A percentile compares a stretch with the other conserved stretches of the same genome.
Evolutionary conservation across 768 basidiomycete genomes (phyloP).

Genomic region (Hypholoma sublateritium): DNA sequence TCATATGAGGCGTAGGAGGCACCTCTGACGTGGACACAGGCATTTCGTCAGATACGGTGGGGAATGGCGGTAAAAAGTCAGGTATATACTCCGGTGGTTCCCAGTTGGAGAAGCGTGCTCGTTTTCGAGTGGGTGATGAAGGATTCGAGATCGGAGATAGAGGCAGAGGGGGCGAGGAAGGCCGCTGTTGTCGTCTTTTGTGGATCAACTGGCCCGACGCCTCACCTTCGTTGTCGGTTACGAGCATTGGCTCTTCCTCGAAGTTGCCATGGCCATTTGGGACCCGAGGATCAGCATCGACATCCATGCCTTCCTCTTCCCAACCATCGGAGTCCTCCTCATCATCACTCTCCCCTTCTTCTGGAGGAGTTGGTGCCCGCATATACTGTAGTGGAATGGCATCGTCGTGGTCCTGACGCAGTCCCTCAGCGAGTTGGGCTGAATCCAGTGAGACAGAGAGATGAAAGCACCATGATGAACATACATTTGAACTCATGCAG

Average conservation of each 20-base stretch:
- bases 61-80: slow-evolving; percentile 69
- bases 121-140: slow-evolving; percentile 56
- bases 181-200: slow-evolving; percentile 29
- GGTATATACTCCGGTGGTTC: slow-evolving; percentile 64
- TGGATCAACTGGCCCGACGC: slow-evolving; percentile 15
- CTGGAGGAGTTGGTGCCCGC: slow-evolving; percentile 32
- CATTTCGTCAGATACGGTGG: slow-evolving; percentile 31
- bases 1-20: slow-evolving; percentile 36
- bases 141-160: slow-evolving; percentile 60
- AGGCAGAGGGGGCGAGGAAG: slow-evolving; percentile 42
- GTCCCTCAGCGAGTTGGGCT: slow-evolving; percentile 63
- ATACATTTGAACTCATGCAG: slow-evolving; percentile 71
- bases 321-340: slow-evolving; percentile 19
- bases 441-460: slow-evolving; percentile 26
- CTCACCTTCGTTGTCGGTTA: slow-evolving; percentile 30
- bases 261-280: neutral
- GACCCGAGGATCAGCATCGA: neutral
- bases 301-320: slow-evolving; percentile 6
- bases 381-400: slow-evolving; percentile 52
- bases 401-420: slow-evolving; percentile 55
- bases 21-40: slow-evolving; percentile 30
- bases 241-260: neutral
- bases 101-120: slow-evolving; percentile 57
- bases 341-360: slow-evolving; percentile 28
- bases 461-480: slow-evolving; percentile 26